Evolutionary conservation across 106 monocot species (phyloP), one percentile per base, ranked within the genome.

Genomic region (Allium sativum): DNA sequence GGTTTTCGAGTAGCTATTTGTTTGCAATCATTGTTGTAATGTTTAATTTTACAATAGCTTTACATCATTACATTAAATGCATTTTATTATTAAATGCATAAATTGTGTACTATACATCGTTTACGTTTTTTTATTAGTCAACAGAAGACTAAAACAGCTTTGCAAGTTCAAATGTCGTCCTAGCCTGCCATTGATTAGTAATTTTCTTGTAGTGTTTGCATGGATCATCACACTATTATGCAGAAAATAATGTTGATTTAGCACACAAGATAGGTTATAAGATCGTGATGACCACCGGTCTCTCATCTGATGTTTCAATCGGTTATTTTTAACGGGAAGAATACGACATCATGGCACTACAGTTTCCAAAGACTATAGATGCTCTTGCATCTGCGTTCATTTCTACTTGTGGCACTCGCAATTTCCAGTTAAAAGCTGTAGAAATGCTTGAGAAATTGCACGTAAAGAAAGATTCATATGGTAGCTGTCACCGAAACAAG

Each of bases 281-380:
- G 42, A 71, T 93, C 41, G 40, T 85, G 56, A 93, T 93, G 93
- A 93, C 93, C 10, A 93, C 93, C 65, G 88, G 88, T 68, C 88
- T 93, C 22, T 88, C 81, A 18, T 93, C 93, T 56, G 88, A 88
- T 80, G 79, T 93, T 44, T 88, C 93, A 44, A 88, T 88, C 71
- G 88, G 93, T 41, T 93, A 93, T 65, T 88, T 93, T 48, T 93
- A 88, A 46, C 84, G 88, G 93, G 84, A 84, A 41, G 93, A 88
- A 62, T 93, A 85, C 82, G 93, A 93, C 55, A 84, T 85, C 42
- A 93, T 93, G 93, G 93, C 93, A 68, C 85, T 88, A 56, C 9
- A 82, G 55, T 66, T 56, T 40, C 73, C 79, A 50, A 93, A 93
- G 68, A 79, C 77, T 59, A 84, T 72, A 70, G 75, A 78, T 42